These are phyloP conservation scores for Ogataea paradorogensis DNA, from an alignment of 805 yeast species.

Conservation along the genomic window DNA sequence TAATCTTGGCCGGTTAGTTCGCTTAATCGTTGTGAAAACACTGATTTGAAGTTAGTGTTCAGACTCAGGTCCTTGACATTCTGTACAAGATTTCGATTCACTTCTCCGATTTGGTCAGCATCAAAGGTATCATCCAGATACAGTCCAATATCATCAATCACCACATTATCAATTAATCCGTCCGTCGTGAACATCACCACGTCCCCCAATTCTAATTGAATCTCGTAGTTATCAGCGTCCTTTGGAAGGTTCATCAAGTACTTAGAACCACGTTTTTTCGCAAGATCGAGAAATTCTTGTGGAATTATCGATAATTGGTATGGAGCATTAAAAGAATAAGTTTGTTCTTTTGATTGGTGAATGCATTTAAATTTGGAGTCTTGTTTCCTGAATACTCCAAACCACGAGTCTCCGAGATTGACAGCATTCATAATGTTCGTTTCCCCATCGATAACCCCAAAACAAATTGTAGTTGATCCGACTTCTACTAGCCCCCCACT, in stretches of 20 bases:
- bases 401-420: constrained; percentile 94
- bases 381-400: constrained; percentile 67
- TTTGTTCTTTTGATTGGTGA: constrained; percentile 69
- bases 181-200: constrained; percentile 86
- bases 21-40: constrained; percentile 77
- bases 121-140: constrained; percentile 57
- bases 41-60: constrained; percentile 74
- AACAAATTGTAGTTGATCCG: constrained; percentile 92
- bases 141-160: constrained; percentile 65
- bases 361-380: constrained; percentile 42
- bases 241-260: constrained; percentile 71
- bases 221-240: constrained; percentile 63
- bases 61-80: constrained; percentile 67
- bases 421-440: constrained; percentile 58
- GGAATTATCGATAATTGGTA: constrained; percentile 88
- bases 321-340: constrained; percentile 89
- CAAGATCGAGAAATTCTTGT: constrained; percentile 48
- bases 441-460: constrained; percentile 63
- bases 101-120: constrained; percentile 37
- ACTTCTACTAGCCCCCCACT: constrained; percentile 64
- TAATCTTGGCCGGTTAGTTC: constrained; percentile 64
- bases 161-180: constrained; percentile 87
- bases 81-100: constrained; percentile 56
- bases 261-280: constrained; percentile 51
- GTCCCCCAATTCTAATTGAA: constrained; percentile 69